A percentile compares a stretch with the other conserved stretches of the same genome.
Conservation (phyloP, 2,329 filamentous ascomycete species). For the Alternaria ventricosa region DNA sequence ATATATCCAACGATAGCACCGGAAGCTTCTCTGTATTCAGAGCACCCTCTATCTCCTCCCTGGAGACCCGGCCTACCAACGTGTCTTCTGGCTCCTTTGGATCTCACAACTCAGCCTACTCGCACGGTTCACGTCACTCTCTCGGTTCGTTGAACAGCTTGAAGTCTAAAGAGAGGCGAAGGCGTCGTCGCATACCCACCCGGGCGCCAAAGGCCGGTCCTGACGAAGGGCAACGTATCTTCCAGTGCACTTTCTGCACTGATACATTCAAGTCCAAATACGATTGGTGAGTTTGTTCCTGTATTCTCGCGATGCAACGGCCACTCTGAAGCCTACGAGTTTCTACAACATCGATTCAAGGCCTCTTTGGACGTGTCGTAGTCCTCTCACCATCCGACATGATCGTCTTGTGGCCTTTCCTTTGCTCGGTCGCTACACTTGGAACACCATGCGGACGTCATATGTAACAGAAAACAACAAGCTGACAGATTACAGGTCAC, state of each 20-base stretch:
- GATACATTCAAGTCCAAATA: slow-evolving; percentile 51
- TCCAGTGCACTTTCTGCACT: slow-evolving; percentile 51
- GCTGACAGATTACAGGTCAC: slow-evolving; percentile 41
- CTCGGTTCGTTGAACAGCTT: slow-evolving; percentile 63
- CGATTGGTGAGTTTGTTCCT: slow-evolving; percentile 39
- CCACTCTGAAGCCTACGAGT: neutral
- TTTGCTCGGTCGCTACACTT: neutral
- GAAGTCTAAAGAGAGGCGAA: slow-evolving; percentile 62
- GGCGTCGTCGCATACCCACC: slow-evolving; percentile 58
- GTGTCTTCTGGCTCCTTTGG: slow-evolving; percentile 62
- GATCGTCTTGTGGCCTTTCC: neutral
- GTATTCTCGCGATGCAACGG: neutral
- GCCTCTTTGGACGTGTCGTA: neutral
- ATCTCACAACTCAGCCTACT: slow-evolving; percentile 63
- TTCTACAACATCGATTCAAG: neutral
- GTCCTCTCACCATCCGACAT: neutral
- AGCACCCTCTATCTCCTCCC: slow-evolving; percentile 61
- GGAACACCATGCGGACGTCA: neutral
- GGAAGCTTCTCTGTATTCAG: slow-evolving; percentile 58
- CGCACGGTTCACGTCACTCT: slow-evolving; percentile 63
- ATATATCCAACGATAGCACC: slow-evolving; percentile 57
- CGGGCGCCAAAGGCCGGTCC: slow-evolving; percentile 39
- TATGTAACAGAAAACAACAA: no score
- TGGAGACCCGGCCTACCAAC: slow-evolving; percentile 58
- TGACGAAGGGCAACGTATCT: slow-evolving; percentile 33